Evolutionary conservation across 805 yeast genomes (phyloP).

Genomic region (Yamadazyma endophytica): DNA sequence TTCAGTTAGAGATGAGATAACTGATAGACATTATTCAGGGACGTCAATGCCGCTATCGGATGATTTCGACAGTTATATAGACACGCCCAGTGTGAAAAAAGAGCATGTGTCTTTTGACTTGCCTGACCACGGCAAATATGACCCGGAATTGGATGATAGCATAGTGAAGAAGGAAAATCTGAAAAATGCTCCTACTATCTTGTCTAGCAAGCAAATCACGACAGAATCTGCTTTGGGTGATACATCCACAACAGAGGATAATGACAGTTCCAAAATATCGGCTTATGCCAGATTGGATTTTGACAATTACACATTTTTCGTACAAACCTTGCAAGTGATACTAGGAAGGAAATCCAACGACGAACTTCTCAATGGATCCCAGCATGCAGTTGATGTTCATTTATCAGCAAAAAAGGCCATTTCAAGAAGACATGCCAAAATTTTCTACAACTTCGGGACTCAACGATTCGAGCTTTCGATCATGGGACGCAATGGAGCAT

Average conservation of each 20-base stretch:
- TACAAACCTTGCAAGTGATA: constrained; percentile 91
- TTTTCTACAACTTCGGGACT: constrained; percentile 93
- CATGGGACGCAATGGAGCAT: constrained; percentile 94
- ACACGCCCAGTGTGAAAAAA: no score
- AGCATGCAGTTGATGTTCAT: constrained; percentile 84
- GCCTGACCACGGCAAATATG: no score
- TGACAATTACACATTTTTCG: constrained; percentile 89
- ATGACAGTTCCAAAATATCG: constrained; percentile 32
- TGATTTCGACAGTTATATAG: no score
- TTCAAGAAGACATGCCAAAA: constrained; percentile 90
- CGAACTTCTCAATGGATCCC: constrained; percentile 54
- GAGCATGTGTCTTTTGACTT: no score
- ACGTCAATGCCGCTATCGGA: no score
- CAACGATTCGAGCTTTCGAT: constrained; percentile 91
- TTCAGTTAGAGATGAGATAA: constrained; percentile 17
- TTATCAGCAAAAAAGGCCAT: constrained; percentile 90
- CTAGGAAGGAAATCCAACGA: constrained; percentile 76
- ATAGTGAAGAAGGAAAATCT: no score
- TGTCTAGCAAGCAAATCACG: constrained; percentile 3
- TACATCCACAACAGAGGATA: constrained; percentile 6
- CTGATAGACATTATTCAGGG: constrained; percentile 9
- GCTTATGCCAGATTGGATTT: constrained; percentile 82
- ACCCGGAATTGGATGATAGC: no score
- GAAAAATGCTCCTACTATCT: no score
- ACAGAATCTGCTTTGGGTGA: constrained; percentile 12